These are phyloP conservation scores for Candida sanyiensis DNA, from an alignment of 805 yeast genomes.

Conservation along the genomic window DNA sequence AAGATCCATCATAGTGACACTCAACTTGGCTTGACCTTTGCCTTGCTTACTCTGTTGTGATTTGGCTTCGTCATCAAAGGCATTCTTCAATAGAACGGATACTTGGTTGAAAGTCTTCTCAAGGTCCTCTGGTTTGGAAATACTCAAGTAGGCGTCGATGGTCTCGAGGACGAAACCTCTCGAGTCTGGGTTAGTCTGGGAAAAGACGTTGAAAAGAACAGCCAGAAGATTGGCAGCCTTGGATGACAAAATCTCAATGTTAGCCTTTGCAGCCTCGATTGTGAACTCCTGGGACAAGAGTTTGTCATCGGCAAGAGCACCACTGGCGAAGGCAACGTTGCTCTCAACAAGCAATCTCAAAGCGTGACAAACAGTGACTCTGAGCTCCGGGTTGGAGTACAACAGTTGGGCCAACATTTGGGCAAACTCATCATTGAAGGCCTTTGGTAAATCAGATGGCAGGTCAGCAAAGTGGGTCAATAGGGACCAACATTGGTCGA, in stretches of 20 bases:
- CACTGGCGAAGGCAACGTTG: constrained; percentile 56
- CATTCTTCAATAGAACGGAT: constrained; percentile 67
- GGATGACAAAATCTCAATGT: constrained; percentile 56
- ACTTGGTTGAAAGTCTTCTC: constrained; percentile 78
- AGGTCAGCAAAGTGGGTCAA: constrained; percentile 85
- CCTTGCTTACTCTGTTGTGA: constrained; percentile 22
- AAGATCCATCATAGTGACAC: constrained; percentile 87
- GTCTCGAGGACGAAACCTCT: constrained; percentile 84
- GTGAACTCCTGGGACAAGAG: constrained; percentile 60
- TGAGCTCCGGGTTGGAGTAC: constrained; percentile 67
- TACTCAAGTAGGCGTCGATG: constrained; percentile 71
- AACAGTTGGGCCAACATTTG: constrained; percentile 64
- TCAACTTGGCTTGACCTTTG: constrained; percentile 42
- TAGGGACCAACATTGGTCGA: constrained; percentile 89
- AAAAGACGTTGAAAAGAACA: constrained; percentile 85
- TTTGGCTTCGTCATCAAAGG: constrained; percentile 54
- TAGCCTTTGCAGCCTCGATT: constrained; percentile 44
- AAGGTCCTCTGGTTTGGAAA: constrained; percentile 62
- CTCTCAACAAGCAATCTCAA: constrained; percentile 74
- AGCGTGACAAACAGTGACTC: constrained; percentile 81
- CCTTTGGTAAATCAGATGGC: constrained; percentile 61
- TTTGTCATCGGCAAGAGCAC: constrained; percentile 50
- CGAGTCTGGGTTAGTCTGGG: constrained; percentile 80
- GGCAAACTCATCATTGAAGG: constrained; percentile 76
- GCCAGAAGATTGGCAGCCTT: constrained; percentile 75